These are phyloP conservation scores for Protostelium mycophagum DNA, from an alignment of 78 protist genomes.

Conservation along the genomic window DNA sequence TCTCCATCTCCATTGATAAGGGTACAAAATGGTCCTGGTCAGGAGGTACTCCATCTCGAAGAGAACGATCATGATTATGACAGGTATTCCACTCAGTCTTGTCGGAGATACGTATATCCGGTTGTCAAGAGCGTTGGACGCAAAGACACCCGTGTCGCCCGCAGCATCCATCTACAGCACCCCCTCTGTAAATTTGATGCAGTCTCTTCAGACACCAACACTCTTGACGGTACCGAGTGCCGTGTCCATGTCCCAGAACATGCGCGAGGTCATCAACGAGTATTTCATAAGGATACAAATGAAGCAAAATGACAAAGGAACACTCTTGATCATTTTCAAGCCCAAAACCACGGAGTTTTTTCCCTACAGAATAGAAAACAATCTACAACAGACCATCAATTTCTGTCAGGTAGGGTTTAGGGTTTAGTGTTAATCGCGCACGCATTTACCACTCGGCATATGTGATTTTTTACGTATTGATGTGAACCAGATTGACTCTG, in stretches of 20 bases:
- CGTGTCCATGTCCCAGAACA: neutral
- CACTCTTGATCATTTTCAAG: neutral
- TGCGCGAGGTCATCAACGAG: neutral
- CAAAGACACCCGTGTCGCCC: neutral
- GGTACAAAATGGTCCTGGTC: neutral
- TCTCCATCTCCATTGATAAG: neutral
- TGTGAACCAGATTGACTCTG: neutral
- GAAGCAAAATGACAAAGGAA: neutral
- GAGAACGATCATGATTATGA: too few species aligned
- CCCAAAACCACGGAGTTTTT: neutral
- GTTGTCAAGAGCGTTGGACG: neutral
- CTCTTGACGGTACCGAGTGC: too few species aligned
- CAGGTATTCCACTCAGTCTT: neutral
- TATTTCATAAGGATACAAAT: neutral
- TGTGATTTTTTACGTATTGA: neutral
- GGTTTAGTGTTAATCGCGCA: too few species aligned
- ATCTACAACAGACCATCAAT: neutral
- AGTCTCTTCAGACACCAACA: too few species aligned
- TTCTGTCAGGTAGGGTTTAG: neutral
- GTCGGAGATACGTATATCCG: neutral
- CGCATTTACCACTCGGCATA: neutral
- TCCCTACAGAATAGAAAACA: neutral
- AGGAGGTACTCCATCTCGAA: too few species aligned
- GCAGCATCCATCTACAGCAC: neutral
- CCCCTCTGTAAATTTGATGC: too few species aligned